These are phyloP conservation scores for Inonotus hispidus DNA, from an alignment of 1,284 basidiomycete species.

Conservation along the genomic window DNA sequence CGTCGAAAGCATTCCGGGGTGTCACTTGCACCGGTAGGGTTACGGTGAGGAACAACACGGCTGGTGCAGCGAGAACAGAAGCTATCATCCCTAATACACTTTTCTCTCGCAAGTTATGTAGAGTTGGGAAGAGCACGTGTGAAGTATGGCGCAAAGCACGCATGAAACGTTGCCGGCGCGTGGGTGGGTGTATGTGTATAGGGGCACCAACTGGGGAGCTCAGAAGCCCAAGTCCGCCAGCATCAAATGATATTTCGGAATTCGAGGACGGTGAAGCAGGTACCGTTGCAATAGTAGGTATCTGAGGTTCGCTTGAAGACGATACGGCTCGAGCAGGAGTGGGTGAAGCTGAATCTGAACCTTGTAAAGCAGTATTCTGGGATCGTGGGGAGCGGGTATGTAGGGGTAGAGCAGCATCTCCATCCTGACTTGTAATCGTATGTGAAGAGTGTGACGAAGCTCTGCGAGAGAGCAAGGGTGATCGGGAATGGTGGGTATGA, in stretches of 20 bases:
- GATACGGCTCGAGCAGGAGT: not conserved
- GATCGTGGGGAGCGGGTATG: conserved; percentile 41
- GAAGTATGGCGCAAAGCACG: conserved; percentile 37
- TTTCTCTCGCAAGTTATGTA: conserved; percentile 73
- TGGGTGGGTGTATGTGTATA: conserved; percentile 36
- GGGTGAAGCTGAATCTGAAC: not conserved
- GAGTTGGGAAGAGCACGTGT: conserved; percentile 80
- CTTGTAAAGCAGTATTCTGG: conserved; percentile 22
- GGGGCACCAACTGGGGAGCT: conserved; percentile 27
- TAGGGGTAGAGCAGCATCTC: conserved; percentile 40
- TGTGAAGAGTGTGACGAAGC: conserved; percentile 11
- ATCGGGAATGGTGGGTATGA: conserved; percentile 30
- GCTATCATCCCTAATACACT: conserved; percentile 69
- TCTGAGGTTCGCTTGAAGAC: not conserved
- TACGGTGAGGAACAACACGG: conserved; percentile 79
- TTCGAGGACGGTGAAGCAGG: conserved; percentile 18
- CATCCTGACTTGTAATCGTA: conserved; percentile 28
- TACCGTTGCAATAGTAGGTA: conserved; percentile 28
- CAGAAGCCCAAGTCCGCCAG: conserved; percentile 12
- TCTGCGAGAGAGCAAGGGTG: conserved; percentile 27
- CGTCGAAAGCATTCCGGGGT: conserved; percentile 40
- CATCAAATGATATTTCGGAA: conserved; percentile 17
- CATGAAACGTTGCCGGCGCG: conserved; percentile 38
- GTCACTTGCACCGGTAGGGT: conserved; percentile 87
- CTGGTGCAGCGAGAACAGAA: conserved; percentile 79